Evolutionary conservation across 305 asterid genomes (phyloP), one percentile per base, ranked within the genome.

Genomic region (Fraxinus latifolia): DNA sequence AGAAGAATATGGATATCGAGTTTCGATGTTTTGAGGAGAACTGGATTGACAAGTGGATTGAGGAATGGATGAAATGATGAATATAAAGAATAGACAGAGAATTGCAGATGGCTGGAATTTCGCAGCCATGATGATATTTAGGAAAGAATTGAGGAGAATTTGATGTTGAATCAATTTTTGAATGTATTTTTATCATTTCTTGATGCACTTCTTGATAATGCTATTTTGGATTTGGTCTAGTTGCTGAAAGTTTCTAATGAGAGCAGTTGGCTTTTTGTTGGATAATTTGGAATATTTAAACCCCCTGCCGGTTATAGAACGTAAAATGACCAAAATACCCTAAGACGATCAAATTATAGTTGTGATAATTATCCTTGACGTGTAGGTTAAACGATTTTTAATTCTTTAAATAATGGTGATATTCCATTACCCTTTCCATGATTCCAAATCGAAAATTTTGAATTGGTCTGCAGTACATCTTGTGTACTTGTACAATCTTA

Each of bases 221-320:
- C 31, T 58, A 80, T 82, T 87, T 84, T 79, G 80, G 79, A 62
- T 73, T 60, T 85, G 84, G 90, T 83, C 83, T 79, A 82, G 87
- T 83, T 77, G 91, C 88, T 86, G 95, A 92, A 89, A 86, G 65
- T 86, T 85, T 93, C 94, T 87, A 86, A 89, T 88, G 85, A 86
- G 90, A 88, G 93, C 89, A 82, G 94, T 87, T 88, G 92, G 85
- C 62, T 34, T 81, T 82, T 87, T 76, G 87, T 87, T 27, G 37
- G 19, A 27, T 29, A 70, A 47, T 85, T 86, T 77, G 89, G 87
- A 87, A 84, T 79, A 82, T 81, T 82, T 79, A 77, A 81, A 53
- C 82, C 81, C 77, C 74, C 37, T 39, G 9, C 67, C 23, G 65
- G 79, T 14, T 19, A 34, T 62, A 23, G 0, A 14, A 0, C 1